These are phyloP conservation scores for Peniophora sp. DNA, from an alignment of 1,284 basidiomycete genomes.

Conservation along the genomic window DNA sequence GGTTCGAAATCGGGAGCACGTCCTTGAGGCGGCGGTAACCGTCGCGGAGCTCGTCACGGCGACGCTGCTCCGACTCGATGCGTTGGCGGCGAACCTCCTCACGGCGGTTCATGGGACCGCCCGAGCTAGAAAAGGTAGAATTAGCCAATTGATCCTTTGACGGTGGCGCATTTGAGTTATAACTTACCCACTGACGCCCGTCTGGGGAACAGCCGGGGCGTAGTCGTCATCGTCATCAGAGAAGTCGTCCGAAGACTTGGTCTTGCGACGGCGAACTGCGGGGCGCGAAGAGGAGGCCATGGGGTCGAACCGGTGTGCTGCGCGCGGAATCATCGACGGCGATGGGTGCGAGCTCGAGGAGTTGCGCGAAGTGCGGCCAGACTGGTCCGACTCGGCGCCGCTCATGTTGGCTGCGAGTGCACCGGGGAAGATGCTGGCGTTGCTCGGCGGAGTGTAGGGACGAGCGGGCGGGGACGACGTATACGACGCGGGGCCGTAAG, in stretches of 20 bases:
- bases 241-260: conserved; percentile 49
- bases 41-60: conserved; percentile 80
- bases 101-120: conserved; percentile 40
- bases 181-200: conserved; percentile 33
- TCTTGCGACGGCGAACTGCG: conserved; percentile 34
- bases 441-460: conserved; percentile 53
- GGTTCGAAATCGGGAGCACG: conserved; percentile 75
- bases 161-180: too few species aligned
- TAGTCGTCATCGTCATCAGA: conserved; percentile 60
- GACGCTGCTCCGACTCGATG: conserved; percentile 81
- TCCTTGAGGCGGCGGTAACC: conserved; percentile 83
- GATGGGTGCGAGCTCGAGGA: conserved; percentile 54
- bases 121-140: neutral
- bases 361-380: conserved; percentile 58
- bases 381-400: conserved; percentile 55
- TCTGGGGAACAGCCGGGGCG: conserved; percentile 33
- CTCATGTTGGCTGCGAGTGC: conserved; percentile 56
- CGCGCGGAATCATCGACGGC: conserved; percentile 53
- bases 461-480: conserved; percentile 50
- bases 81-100: conserved; percentile 81
- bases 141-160: too few species aligned
- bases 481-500: conserved; percentile 44
- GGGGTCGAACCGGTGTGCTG: conserved; percentile 66
- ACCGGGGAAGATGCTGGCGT: conserved; percentile 56
- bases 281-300: conserved; percentile 34